Evolutionary conservation across 768 basidiomycete species (phyloP).

Genomic region (Tephrocybe sp.): DNA sequence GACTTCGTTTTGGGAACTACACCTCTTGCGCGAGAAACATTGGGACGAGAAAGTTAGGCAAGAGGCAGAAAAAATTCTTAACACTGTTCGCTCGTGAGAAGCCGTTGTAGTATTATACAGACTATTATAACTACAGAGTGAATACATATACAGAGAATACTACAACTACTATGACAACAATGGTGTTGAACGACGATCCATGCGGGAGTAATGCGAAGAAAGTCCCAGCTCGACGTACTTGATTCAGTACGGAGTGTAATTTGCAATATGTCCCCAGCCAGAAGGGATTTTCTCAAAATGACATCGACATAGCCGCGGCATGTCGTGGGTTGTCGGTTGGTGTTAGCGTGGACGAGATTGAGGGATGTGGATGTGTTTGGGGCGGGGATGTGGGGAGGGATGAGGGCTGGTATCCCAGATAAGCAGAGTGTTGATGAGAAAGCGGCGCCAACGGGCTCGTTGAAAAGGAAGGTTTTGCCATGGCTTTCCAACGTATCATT

Average conservation of each 20-base stretch:
- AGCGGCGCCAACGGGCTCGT: conserved; percentile 4
- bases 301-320: conserved; percentile 3
- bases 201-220: neutral
- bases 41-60: conserved; percentile 68
- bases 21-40: conserved; percentile 59
- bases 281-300: conserved; percentile 10
- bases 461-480: conserved; percentile 20
- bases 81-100: conserved; percentile 37
- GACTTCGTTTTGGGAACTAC: conserved; percentile 85
- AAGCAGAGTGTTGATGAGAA: conserved; percentile 13
- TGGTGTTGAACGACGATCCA: conserved; percentile 4
- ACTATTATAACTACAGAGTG: conserved; percentile 19
- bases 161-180: conserved; percentile 9
- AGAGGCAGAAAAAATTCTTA: conserved; percentile 60
- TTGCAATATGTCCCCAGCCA: conserved; percentile 7
- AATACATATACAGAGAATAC: conserved; percentile 11
- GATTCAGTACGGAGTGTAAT: conserved; percentile 2
- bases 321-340: conserved; percentile 23
- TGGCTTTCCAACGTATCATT: conserved; percentile 47
- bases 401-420: conserved; percentile 7
- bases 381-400: conserved; percentile 24
- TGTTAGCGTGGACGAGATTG: conserved; percentile 43
- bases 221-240: conserved; percentile 10
- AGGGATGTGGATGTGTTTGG: conserved; percentile 28
- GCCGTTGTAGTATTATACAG: conserved; percentile 17